Base-by-base conservation (phyloP, 768 basidiomycete genomes). In the Pholiota molesta region DNA sequence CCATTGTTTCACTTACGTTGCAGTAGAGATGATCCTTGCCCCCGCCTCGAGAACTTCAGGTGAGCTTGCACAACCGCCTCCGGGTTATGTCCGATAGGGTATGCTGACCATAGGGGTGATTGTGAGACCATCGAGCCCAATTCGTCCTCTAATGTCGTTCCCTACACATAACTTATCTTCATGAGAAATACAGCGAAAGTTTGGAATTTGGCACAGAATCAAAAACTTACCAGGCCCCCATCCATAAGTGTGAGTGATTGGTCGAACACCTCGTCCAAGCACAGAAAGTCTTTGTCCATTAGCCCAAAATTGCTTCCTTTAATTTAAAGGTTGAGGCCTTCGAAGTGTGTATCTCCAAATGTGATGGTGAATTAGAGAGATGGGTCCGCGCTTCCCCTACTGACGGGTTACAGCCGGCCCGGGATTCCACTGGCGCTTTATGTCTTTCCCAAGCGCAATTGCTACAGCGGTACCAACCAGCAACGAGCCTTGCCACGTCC, bases 51-150 rank as follows among this genome's bases (percentile, higher is more conserved):
- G 71, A 89, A 94, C 0, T 79, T 77, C 35, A 83, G 65, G 70
- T 94, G 92, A 0, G 85, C 83, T 7, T 79, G 72, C n/a, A 86
- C 62, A 31, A 94, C 78, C 0, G 77, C 74, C 14, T 81, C 79
- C 0, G 86, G 83, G 40, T 86, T 76, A 31, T 85, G 78, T 14
- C 78, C 72, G 11, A 89, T 74, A 9, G 87, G 81, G 56, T 85
- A 81, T 0, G 87, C 85, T 14, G 91, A 93, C 92, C 92, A 94
- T 23, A 94, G 73, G 2, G 87, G 80, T 1, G 83, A 81, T 35
- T 81, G 71, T 1, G 85, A 77, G 49, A 86, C 82, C 62, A 82
- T 75, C 35, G 80, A 60, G 40, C 77, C 71, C 67, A 84, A 78
- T 23, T 77, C 70, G 49, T 81, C 80, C 67, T 90, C 87, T 19